A percentile compares a stretch with the other conserved stretches of the same genome.
Evolutionary conservation across 148 eudicot genomes (phyloP).

Genomic region (Rhododendron kiyosumense): DNA sequence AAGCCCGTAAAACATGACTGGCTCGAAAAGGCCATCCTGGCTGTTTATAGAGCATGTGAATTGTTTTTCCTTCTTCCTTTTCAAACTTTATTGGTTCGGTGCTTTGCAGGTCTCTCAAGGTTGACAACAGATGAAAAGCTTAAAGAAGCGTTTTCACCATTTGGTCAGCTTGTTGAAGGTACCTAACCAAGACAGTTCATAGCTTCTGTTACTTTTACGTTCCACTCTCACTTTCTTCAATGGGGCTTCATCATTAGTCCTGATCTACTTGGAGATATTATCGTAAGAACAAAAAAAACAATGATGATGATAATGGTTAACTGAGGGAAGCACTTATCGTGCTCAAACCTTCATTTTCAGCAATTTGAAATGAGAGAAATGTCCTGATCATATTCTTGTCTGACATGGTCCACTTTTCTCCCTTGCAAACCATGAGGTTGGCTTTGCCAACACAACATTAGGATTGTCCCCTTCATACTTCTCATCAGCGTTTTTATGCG

Average conservation of each 20-base stretch:
- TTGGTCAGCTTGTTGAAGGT: slow-evolving; percentile 81
- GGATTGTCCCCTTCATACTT: background rate
- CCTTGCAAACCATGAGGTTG: background rate
- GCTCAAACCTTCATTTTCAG: background rate
- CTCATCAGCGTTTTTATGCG: background rate
- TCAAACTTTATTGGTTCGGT: background rate
- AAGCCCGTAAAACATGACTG: background rate
- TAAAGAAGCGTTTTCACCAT: slow-evolving; percentile 65
- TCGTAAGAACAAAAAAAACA: background rate
- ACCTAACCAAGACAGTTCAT: slow-evolving; percentile 4
- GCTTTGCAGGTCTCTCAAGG: slow-evolving; percentile 70
- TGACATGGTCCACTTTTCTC: background rate
- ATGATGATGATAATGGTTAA: background rate
- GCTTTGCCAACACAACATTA: background rate
- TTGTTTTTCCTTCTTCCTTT: background rate
- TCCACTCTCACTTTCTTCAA: background rate
- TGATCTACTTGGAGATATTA: background rate
- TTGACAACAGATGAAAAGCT: slow-evolving; percentile 85
- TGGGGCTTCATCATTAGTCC: background rate
- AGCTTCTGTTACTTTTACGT: background rate
- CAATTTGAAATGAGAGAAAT: background rate
- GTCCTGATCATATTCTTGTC: background rate
- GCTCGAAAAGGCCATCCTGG: background rate
- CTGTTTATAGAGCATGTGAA: background rate
- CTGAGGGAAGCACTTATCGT: background rate